Base-by-base conservation (phyloP, 2,329 filamentous ascomycete species). In the Neophaeococcomyces aloes region DNA sequence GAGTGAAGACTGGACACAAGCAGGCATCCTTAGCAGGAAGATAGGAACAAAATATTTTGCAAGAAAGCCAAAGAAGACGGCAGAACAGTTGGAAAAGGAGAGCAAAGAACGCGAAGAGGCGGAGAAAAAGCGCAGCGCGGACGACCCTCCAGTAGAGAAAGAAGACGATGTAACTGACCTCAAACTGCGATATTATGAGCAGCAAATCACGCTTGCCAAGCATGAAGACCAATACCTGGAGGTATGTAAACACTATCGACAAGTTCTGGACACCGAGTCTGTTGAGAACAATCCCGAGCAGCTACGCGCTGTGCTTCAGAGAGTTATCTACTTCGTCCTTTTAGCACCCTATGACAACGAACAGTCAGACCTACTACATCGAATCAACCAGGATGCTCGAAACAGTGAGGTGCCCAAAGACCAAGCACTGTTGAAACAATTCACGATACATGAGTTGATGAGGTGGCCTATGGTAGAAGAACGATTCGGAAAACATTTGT, bases 271-370 rank as follows among this genome's bases (percentile, higher is more conserved):
- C 61, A 98, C 93, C 0, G 87, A 94, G 63, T 86, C 88, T 2
- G 87, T 98, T 3, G 86, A 96, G 66, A 79, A 93, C 55, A 87
- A 95, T 61, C 76, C 86, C 6, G 72, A 80, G 50, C 87, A 94
- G 67, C 78, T 96, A 49, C 83, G 80, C 56, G 83, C 86, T 4
- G 86, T 87, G 14, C 76, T 98, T 33, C 87, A 94, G 69, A 80
- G 91, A 59, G 87, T 96, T 62, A 88, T 96, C 66, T 96, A 94
- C 75, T 98, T 94, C 65, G 80, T 94, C 62, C 91, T 96, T 53
- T 83, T 98, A 40, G 85, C 91, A 6, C 88, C 91, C 6, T 87
- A 96, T 66, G 89, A 98, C 70, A 98, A 98, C 65, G 91, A 98
- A 65, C 91, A 98, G 64, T 91, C 89, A 56, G 91, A 98, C 56